phyloP scores from a whole-genome alignment of 176 grass and related monocot species.

The Oryza punctata region DNA sequence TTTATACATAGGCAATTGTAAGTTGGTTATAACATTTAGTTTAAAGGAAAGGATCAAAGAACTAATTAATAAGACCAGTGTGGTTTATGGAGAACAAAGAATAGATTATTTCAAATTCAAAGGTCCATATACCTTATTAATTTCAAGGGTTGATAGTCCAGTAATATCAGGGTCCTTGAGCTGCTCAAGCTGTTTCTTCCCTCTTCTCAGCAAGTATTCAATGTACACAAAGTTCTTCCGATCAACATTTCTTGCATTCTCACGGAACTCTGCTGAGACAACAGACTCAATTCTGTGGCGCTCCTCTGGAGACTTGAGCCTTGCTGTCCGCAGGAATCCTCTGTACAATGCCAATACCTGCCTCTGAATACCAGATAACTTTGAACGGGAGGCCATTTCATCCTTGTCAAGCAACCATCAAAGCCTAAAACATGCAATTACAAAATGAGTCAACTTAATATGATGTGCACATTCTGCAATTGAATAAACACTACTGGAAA shows the following conservation, averaged over 20 bases:
- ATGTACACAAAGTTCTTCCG: conserved; percentile 90
- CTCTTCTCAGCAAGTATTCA: conserved; percentile 86
- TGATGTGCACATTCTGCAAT: background rate
- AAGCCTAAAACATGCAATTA: background rate
- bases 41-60: background rate
- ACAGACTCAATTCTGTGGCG: conserved; percentile 60
- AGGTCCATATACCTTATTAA: conserved; percentile 40
- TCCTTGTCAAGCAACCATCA: conserved; percentile 36
- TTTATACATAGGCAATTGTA: background rate
- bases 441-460: conserved; percentile 1
- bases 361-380: conserved; percentile 86
- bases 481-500: background rate
- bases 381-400: conserved; percentile 65
- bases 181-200: conserved; percentile 89
- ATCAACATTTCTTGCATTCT: conserved; percentile 73
- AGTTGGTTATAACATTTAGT: background rate
- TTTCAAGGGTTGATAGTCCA: conserved; percentile 65
- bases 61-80: background rate
- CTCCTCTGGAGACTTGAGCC: conserved; percentile 65
- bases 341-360: conserved; percentile 78
- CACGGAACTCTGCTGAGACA: conserved; percentile 68
- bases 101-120: background rate
- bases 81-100: background rate
- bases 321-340: conserved; percentile 73
- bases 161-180: conserved; percentile 83